Evolutionary conservation across 371 early-diverging fungal genomes (phyloP).

Genomic region (Smittium culicis): DNA sequence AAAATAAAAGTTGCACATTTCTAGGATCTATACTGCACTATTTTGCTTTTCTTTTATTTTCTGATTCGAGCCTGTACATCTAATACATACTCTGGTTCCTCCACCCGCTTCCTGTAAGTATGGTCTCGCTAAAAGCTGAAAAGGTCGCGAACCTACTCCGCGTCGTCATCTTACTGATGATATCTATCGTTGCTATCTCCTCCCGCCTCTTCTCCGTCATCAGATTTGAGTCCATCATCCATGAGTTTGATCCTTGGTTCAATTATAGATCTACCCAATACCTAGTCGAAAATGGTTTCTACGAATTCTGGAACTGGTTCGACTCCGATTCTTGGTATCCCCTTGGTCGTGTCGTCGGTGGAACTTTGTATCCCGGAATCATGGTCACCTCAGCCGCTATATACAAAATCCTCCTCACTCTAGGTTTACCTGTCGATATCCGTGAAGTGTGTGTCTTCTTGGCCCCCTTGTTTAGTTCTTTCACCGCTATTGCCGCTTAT

Average conservation of each 20-base stretch:
- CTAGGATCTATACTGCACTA: too few relatives aligned
- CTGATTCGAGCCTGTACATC: too few relatives aligned
- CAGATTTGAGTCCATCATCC: conserved; percentile 91
- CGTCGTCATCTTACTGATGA: conserved; percentile 58
- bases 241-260: conserved; percentile 99
- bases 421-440: conserved; percentile 91
- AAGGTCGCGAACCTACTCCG: conserved; percentile 31
- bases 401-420: conserved; percentile 73
- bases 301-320: conserved; percentile 98
- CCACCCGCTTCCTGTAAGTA: too few relatives aligned
- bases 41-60: too few relatives aligned
- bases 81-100: too few relatives aligned
- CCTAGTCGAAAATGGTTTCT: conserved; percentile 87
- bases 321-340: conserved; percentile 98
- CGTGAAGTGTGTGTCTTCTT: conserved; percentile 95
- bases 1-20: too few relatives aligned
- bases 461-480: conserved; percentile 88
- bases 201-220: conserved; percentile 92
- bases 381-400: conserved; percentile 96
- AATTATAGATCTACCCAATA: conserved; percentile 96
- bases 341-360: conserved; percentile 94
- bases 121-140: conserved; percentile 24
- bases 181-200: conserved; percentile 75
- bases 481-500: conserved; percentile 88
- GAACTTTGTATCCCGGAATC: conserved; percentile 94